phyloP scores from a whole-genome alignment of 441 rosid species.

The Gossypium gossypioides region DNA sequence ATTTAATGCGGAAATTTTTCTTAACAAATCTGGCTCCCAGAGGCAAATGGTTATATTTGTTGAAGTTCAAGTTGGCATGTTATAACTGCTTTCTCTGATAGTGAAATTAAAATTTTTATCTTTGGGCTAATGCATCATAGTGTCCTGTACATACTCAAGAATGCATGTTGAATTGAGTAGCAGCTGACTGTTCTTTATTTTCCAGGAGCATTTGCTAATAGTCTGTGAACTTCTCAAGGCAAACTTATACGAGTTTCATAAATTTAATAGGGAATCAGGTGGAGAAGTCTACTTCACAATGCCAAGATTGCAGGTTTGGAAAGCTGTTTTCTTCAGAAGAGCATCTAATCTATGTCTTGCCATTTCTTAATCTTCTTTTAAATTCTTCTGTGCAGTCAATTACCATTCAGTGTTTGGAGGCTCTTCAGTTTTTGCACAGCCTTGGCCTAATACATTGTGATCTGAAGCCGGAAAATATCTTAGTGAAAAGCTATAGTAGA shows the following conservation, averaged over 20 bases:
- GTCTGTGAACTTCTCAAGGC: constrained; percentile 98
- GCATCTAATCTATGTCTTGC: constrained; percentile 8
- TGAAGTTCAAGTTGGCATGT: not conserved
- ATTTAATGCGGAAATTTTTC: not conserved
- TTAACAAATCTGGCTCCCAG: not conserved
- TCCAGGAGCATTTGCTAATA: constrained; percentile 88
- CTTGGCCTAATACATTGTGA: constrained; percentile 94
- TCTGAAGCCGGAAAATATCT: constrained; percentile 84
- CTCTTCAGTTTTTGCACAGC: constrained; percentile 78
- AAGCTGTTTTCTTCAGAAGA: constrained; percentile 16
- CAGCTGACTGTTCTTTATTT: constrained; percentile 19
- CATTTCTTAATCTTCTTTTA: constrained; percentile 21
- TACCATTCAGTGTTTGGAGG: constrained; percentile 87
- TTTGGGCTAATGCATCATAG: constrained; percentile 4
- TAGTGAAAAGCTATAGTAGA: constrained; percentile 94
- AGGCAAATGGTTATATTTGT: not conserved
- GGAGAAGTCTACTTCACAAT: constrained; percentile 98
- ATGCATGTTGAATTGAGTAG: constrained; percentile 4
- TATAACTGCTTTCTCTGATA: not conserved
- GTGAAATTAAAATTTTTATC: not conserved
- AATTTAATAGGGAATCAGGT: constrained; percentile 93
- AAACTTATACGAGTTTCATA: constrained; percentile 87
- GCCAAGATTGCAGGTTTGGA: constrained; percentile 92
- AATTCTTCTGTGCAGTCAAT: constrained; percentile 62
- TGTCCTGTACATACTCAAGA: not conserved